These are phyloP conservation scores for Tricholoma sp. DNA, from an alignment of 768 basidiomycete genomes.

Conservation along the genomic window DNA sequence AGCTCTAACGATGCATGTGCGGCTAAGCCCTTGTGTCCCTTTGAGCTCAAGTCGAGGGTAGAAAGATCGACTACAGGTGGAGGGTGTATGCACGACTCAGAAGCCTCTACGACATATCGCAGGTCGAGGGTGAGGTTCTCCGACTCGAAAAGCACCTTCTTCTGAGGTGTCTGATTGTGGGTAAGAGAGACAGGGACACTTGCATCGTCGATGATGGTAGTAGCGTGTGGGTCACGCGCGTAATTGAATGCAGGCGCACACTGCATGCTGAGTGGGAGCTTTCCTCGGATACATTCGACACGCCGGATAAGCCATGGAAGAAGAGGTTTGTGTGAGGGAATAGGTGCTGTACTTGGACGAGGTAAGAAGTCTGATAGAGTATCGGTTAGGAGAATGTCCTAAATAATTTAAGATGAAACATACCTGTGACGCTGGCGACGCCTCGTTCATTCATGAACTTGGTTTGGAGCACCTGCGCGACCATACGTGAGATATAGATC, in stretches of 20 bases:
- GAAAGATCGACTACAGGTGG: constrained; percentile 53
- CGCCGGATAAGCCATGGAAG: constrained; percentile 83
- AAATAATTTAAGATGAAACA: constrained; percentile 1
- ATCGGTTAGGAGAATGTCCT: not conserved
- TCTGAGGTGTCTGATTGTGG: constrained; percentile 24
- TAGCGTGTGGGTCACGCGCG: constrained; percentile 69
- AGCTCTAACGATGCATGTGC: constrained; percentile 57
- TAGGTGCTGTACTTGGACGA: constrained; percentile 40
- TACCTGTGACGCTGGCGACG: constrained; percentile 79
- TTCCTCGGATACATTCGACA: constrained; percentile 85
- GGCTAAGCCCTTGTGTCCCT: constrained; percentile 72
- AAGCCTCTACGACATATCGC: constrained; percentile 62
- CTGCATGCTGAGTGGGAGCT: constrained; percentile 74
- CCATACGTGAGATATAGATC: not conserved
- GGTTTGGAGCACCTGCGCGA: constrained; percentile 67
- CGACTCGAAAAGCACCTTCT: constrained; percentile 62
- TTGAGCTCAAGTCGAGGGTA: constrained; percentile 56
- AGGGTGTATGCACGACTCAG: constrained; percentile 18
- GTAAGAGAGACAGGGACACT: constrained; percentile 16
- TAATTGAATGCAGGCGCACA: constrained; percentile 98
- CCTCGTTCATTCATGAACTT: constrained; percentile 91
- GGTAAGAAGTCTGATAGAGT: constrained; percentile 66
- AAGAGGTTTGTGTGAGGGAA: constrained; percentile 46
- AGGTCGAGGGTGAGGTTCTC: constrained; percentile 62
- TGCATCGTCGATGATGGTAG: constrained; percentile 47